phyloP scores from a whole-genome alignment of 2,329 filamentous ascomycete genomes.

The Diplodia corticola region DNA sequence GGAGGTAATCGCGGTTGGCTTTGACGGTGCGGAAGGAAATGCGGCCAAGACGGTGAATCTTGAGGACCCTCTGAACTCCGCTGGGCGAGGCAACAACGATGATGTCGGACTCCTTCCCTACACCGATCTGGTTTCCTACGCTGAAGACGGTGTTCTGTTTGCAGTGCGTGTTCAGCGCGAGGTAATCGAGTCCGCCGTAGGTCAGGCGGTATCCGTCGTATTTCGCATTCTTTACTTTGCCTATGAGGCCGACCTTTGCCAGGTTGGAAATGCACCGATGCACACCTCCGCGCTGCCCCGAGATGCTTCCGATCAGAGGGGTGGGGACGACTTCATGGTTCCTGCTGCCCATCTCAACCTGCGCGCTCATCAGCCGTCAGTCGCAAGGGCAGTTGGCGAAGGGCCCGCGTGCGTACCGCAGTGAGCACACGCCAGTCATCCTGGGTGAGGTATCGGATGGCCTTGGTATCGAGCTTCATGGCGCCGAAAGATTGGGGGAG shows the following conservation, averaged over 20 bases:
- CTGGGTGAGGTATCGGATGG: constrained; percentile 83
- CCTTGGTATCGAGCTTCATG: constrained; percentile 96
- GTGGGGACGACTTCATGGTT: constrained; percentile 98
- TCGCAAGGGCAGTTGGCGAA: constrained; percentile 32
- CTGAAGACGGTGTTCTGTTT: constrained; percentile 81
- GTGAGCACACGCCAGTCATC: constrained; percentile 96
- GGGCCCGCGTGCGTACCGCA: constrained; percentile 60
- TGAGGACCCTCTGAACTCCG: constrained; percentile 79
- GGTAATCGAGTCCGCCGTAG: constrained; percentile 95
- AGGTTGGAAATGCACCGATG: constrained; percentile 86
- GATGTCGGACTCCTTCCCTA: constrained; percentile 97
- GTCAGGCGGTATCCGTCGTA: constrained; percentile 97
- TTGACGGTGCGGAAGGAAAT: constrained; percentile 98
- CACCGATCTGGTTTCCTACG: constrained; percentile 89
- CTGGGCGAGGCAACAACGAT: constrained; percentile 83
- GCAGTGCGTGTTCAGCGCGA: constrained; percentile 89
- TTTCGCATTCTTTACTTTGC: constrained; percentile 88
- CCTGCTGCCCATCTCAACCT: constrained; percentile 92
- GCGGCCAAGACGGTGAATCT: constrained; percentile 92
- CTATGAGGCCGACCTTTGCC: constrained; percentile 89
- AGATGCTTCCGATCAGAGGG: constrained; percentile 78
- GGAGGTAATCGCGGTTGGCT: constrained; percentile 91
- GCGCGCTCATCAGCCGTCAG: constrained; percentile 40
- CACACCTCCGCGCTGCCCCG: constrained; percentile 72
- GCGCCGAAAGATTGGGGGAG: constrained; percentile 27